Percentiles rank a stretch among this genome's conserved stretches.
These are phyloP conservation scores for Aspergillus piperis DNA, from an alignment of 2,329 filamentous ascomycete species.

Conservation along the genomic window DNA sequence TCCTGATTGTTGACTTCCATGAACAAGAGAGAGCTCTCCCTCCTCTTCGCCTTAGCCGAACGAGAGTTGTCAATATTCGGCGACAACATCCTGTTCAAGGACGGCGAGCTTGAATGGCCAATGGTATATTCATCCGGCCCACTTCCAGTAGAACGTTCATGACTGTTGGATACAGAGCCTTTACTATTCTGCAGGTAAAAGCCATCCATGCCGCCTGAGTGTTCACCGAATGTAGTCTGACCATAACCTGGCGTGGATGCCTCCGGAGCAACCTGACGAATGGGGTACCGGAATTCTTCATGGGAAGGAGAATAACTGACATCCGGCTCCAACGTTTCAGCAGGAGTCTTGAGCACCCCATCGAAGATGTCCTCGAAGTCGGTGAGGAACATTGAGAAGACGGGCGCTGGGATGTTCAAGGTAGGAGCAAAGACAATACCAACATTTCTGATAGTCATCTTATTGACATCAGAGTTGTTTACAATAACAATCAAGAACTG, in stretches of 20 bases:
- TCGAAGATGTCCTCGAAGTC: slow-evolving; percentile 88
- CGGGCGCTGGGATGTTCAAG: slow-evolving; percentile 89
- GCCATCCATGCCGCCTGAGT: slow-evolving; percentile 30
- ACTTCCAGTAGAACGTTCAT: slow-evolving; percentile 42
- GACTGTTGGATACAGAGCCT: slow-evolving; percentile 54
- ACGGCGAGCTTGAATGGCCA: slow-evolving; percentile 25
- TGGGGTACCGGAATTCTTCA: slow-evolving; percentile 64
- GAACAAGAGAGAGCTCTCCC: slow-evolving; percentile 52
- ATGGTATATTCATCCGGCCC: slow-evolving; percentile 31
- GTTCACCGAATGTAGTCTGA: slow-evolving; percentile 53
- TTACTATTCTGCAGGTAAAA: slow-evolving; percentile 45
- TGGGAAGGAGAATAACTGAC: slow-evolving; percentile 46
- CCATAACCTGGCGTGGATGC: slow-evolving; percentile 65
- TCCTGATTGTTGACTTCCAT: slow-evolving; percentile 43
- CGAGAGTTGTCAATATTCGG: slow-evolving; percentile 38
- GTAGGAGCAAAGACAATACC: slow-evolving; percentile 98
- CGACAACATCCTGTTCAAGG: slow-evolving; percentile 45
- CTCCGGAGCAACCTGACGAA: slow-evolving; percentile 66
- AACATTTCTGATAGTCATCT: slow-evolving; percentile 97
- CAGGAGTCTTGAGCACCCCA: slow-evolving; percentile 55
- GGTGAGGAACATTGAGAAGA: slow-evolving; percentile 91
- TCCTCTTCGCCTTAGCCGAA: slow-evolving; percentile 47
- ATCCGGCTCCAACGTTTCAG: slow-evolving; percentile 45
- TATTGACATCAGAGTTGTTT: slow-evolving; percentile 85
- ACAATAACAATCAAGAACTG: slow-evolving; percentile 90